Base-by-base conservation (phyloP, 2,329 filamentous ascomycete species). In the Clonostachys sp. region DNA sequence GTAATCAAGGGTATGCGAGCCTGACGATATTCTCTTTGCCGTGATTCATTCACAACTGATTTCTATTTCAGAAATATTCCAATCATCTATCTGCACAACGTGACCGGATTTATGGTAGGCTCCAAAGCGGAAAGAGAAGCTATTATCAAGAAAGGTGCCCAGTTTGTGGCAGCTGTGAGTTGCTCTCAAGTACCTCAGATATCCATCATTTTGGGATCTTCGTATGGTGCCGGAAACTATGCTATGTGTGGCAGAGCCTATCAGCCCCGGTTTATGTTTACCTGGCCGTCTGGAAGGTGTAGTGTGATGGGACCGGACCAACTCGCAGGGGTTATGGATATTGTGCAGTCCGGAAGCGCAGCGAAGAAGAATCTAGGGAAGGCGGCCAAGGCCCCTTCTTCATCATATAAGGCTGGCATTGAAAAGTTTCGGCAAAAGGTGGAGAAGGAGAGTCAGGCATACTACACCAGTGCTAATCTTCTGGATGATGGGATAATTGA, bases 61-160 rank as follows among this genome's bases (percentile, higher is more conserved):
- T 10, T 30, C 9, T 30, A 30, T 8, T 30, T 3, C 24, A 30
- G 24, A 47, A 60, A 60, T 24, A 62, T 53, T 0, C 70, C 71
- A 0, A 71, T 74, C 13, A 55, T 73, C 5, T 74, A 71, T 55
- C 54, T 74, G 0, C 71, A 74, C 54, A 74, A 73, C 41, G 70
- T 74, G 1, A 73, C 71, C 0, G 71, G 71, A 1, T 74, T 74
- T 55, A 74, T 74, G 70, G 70, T 74, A 4, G 71, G 71, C 5
- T 53, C 64, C 6, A 70, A 71, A 47, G 66, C 70, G 5, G 71
- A 74, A 45, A 67, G 67, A 44, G 63, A 62, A 0, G 66, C 61
- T 6, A 70, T 73, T 49, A 73, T 73, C 54, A 72, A 72, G 44
- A 59, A 58, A 36, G 71, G 71, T 7, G 70, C 71, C 1, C 70